phyloP scores from a whole-genome alignment of 768 basidiomycete species.

The Amanita exitialis region DNA sequence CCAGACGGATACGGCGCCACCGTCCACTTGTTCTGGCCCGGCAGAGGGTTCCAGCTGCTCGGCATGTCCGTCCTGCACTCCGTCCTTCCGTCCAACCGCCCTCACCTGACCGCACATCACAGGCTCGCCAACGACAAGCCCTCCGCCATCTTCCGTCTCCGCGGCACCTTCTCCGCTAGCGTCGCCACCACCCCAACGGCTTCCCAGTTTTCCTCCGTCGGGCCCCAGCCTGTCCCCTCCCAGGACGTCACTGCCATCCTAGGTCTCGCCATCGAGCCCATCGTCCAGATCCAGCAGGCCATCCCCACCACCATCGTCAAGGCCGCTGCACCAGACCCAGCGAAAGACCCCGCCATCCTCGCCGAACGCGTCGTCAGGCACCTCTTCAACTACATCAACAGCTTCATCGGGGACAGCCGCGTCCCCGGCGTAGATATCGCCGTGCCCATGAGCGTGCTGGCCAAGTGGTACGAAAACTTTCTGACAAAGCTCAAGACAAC shows the following conservation, averaged over 20 bases:
- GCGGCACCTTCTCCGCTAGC: conserved; percentile 45
- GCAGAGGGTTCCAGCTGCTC: conserved; percentile 76
- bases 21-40: conserved; percentile 82
- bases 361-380: conserved; percentile 68
- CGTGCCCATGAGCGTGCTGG: conserved; percentile 54
- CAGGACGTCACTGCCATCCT: conserved; percentile 60
- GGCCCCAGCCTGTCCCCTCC: conserved; percentile 21
- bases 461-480: conserved; percentile 67
- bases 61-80: conserved; percentile 53
- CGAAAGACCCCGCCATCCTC: conserved; percentile 40
- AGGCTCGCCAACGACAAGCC: conserved; percentile 90
- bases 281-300: conserved; percentile 42
- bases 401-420: conserved; percentile 40
- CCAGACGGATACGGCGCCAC: conserved; percentile 79
- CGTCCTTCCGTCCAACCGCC: not conserved
- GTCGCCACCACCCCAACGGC: conserved; percentile 22
- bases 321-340: conserved; percentile 11
- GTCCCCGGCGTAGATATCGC: conserved; percentile 32
- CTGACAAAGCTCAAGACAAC: conserved; percentile 44
- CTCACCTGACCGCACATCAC: not conserved
- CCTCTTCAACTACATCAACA: conserved; percentile 64
- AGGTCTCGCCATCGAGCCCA: conserved; percentile 74
- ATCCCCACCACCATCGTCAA: conserved; percentile 26
- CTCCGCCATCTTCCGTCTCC: conserved; percentile 79
- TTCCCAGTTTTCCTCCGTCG: conserved; percentile 25